A percentile compares a stretch with the other conserved stretches of the same genome.
Conservation (phyloP, 139 green algal species). For the Chlorella sp. region DNA sequence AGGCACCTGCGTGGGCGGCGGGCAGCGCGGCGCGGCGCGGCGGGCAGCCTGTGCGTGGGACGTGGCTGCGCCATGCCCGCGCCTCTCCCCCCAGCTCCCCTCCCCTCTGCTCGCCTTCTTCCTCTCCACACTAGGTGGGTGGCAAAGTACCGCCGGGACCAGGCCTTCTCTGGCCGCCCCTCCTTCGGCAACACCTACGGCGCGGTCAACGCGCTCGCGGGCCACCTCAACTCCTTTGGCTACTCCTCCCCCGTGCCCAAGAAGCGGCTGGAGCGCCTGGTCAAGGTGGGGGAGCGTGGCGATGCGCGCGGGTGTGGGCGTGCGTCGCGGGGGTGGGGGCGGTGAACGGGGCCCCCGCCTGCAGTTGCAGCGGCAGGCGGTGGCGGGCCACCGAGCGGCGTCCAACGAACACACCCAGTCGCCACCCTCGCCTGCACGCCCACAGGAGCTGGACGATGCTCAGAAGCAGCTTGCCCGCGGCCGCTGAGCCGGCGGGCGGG, state of each 20-base stretch:
- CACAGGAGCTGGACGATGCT: constrained; percentile 70
- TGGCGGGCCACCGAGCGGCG: background rate
- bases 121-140: too few species aligned
- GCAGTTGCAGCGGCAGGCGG: background rate
- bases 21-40: too few species aligned
- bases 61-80: too few species aligned
- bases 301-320: background rate
- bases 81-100: too few species aligned
- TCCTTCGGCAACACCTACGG: constrained; percentile 91
- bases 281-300: constrained; percentile 59
- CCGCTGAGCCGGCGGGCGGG: constrained; percentile 58
- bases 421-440: background rate
- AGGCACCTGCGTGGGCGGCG: too few species aligned
- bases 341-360: too few species aligned
- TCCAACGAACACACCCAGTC: background rate
- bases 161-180: constrained; percentile 70
- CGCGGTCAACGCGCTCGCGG: constrained; percentile 85
- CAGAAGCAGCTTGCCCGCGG: constrained; percentile 49
- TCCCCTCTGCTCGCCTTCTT: too few species aligned
- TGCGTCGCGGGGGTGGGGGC: too few species aligned
- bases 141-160: constrained; percentile 77
- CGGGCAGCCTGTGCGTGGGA: too few species aligned
- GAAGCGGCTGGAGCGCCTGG: constrained; percentile 87
- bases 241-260: constrained; percentile 80
- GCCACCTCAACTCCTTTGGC: constrained; percentile 94